Percentiles rank a stretch among this genome's conserved stretches.
phyloP scores from a whole-genome alignment of 164 flowering plant species.

The Chloranthus sessilifolius region DNA sequence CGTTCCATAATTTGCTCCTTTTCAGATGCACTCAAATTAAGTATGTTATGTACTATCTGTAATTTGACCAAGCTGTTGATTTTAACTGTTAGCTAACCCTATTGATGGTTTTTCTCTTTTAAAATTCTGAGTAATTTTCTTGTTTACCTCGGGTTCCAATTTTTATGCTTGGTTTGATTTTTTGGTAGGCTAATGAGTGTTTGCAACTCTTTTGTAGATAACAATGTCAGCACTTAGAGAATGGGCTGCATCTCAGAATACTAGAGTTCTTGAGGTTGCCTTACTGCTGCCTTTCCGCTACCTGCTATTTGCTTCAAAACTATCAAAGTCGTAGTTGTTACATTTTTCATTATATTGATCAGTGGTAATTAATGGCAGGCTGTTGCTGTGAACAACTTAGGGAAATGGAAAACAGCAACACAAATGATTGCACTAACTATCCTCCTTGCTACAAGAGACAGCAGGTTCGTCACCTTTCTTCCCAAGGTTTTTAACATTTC shows the following conservation, averaged over 20 bases:
- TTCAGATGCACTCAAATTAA: too few species aligned
- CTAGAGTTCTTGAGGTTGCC: constrained; percentile 72
- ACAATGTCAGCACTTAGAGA: constrained; percentile 99
- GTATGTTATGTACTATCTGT: too few species aligned
- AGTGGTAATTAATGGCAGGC: constrained; percentile 44
- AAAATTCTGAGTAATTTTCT: neutral
- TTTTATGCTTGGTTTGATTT: neutral
- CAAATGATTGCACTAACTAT: constrained; percentile 91
- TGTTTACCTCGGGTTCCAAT: neutral
- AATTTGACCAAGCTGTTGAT: too few species aligned
- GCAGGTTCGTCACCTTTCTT: constrained; percentile 41
- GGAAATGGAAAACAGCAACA: constrained; percentile 96
- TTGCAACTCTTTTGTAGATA: constrained; percentile 54
- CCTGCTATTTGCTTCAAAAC: neutral
- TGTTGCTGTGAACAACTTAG: constrained; percentile 93
- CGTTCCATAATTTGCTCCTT: too few species aligned
- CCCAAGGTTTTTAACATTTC: neutral
- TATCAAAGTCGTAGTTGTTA: neutral
- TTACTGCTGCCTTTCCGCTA: constrained; percentile 4
- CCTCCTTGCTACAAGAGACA: constrained; percentile 76
- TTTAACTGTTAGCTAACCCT: neutral
- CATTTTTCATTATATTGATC: neutral
- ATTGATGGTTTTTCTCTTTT: neutral
- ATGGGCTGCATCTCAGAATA: constrained; percentile 97
- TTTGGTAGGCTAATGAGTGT: too few species aligned